Percentiles rank a stretch among this genome's conserved stretches.
phyloP scores from a whole-genome alignment of 1,284 basidiomycete species.

The Thelephora terrestris region DNA sequence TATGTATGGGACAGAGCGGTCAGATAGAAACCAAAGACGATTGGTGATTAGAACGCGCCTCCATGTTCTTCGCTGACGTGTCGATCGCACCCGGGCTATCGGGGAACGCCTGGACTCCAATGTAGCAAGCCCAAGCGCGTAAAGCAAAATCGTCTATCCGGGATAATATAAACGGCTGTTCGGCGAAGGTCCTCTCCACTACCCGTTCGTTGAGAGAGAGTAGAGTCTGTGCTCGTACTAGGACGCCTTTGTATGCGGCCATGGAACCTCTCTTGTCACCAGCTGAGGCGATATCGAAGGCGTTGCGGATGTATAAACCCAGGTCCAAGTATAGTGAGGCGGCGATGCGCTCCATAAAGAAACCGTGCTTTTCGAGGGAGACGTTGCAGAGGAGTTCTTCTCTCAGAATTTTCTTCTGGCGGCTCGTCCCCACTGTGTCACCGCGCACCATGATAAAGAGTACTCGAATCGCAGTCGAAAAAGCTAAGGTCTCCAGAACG shows the following conservation, averaged over 20 bases:
- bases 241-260: slow-evolving; percentile 3
- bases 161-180: slow-evolving; percentile 12
- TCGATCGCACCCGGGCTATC: neutral
- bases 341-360: slow-evolving; percentile 35
- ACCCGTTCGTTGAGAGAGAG: neutral
- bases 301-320: slow-evolving; percentile 28
- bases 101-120: slow-evolving; percentile 5
- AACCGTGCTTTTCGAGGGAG: slow-evolving; percentile 24
- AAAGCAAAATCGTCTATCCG: neutral
- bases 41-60: neutral
- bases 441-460: slow-evolving; percentile 20
- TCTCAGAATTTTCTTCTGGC: slow-evolving; percentile 14
- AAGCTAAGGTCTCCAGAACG: slow-evolving; percentile 24
- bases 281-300: slow-evolving; percentile 48
- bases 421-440: slow-evolving; percentile 7
- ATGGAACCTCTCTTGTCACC: neutral
- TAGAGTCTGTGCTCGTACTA: slow-evolving; percentile 3
- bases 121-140: slow-evolving; percentile 6
- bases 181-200: neutral
- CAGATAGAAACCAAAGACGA: neutral
- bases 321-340: slow-evolving; percentile 32
- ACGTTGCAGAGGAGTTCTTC: slow-evolving; percentile 18
- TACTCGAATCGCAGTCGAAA: slow-evolving; percentile 24
- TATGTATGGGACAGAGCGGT: slow-evolving; percentile 3
- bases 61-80: neutral